Evolutionary conservation across 192 early-diverging fungal species (phyloP).

Genomic region (Irineochytrium annulatum): DNA sequence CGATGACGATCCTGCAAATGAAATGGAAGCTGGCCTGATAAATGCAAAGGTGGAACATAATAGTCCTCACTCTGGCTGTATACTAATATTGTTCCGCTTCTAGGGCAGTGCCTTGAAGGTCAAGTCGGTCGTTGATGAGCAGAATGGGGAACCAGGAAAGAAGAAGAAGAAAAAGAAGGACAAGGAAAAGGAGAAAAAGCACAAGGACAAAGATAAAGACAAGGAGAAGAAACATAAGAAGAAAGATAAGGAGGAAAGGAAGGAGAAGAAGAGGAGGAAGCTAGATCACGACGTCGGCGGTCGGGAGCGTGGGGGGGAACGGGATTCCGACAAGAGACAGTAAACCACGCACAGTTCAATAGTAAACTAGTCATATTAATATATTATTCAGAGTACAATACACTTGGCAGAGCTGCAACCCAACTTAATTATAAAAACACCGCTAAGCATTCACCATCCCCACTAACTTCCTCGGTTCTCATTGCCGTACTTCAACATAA

Average conservation of each 20-base stretch:
- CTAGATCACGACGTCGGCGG: too few relatives aligned
- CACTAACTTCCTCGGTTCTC: too few relatives aligned
- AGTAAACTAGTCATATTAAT: too few relatives aligned
- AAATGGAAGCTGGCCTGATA: conserved; percentile 8
- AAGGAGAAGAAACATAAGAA: conserved; percentile 27
- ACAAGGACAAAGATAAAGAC: conserved; percentile 24
- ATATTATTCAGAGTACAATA: too few relatives aligned
- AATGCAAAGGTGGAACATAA: background rate
- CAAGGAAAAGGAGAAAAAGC: conserved; percentile 31
- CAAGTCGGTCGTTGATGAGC: conserved; percentile 11
- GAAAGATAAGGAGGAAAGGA: background rate
- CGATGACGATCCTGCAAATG: conserved; percentile 1
- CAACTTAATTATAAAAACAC: too few relatives aligned
- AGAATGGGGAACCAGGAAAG: conserved; percentile 12
- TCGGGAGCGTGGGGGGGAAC: too few relatives aligned
- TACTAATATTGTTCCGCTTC: too few relatives aligned
- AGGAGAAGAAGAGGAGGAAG: background rate
- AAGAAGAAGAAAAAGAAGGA: conserved; percentile 28
- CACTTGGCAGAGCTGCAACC: too few relatives aligned
- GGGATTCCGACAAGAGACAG: too few relatives aligned
- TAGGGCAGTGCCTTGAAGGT: background rate
- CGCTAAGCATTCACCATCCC: too few relatives aligned
- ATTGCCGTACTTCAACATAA: too few relatives aligned
- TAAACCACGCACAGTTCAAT: too few relatives aligned
- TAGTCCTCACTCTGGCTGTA: background rate